phyloP scores from a whole-genome alignment of 164 flowering plant species.

The Nelumbo lutea region DNA sequence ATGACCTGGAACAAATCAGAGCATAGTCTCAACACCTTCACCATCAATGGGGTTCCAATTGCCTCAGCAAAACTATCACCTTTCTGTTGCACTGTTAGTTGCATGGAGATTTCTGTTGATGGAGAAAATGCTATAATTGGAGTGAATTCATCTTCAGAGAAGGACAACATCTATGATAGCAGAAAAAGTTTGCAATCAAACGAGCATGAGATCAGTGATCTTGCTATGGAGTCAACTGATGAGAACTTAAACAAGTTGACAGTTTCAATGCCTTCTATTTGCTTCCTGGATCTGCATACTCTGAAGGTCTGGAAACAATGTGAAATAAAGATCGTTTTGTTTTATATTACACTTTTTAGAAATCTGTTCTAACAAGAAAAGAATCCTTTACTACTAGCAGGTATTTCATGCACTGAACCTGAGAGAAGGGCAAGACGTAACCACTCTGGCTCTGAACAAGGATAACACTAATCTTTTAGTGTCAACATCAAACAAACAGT shows the following conservation, averaged over 20 bases:
- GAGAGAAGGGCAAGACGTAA: conserved; percentile 76
- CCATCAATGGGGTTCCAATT: conserved; percentile 71
- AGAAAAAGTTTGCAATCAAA: conserved; percentile 9
- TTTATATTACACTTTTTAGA: background rate
- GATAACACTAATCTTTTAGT: conserved; percentile 92
- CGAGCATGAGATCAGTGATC: conserved; percentile 13
- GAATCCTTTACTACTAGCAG: conserved; percentile 28
- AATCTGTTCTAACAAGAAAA: background rate
- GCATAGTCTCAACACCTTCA: conserved; percentile 51
- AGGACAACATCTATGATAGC: conserved; percentile 21
- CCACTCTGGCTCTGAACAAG: conserved; percentile 71
- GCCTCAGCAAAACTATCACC: conserved; percentile 46
- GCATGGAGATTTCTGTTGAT: conserved; percentile 85
- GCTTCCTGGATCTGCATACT: conserved; percentile 72
- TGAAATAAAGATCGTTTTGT: background rate
- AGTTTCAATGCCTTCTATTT: conserved; percentile 66
- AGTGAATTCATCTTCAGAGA: conserved; percentile 37
- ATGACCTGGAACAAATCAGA: conserved; percentile 70
- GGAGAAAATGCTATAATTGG: conserved; percentile 75
- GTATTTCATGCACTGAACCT: conserved; percentile 69
- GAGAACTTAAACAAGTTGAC: conserved; percentile 29
- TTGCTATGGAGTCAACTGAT: conserved; percentile 20
- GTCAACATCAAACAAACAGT: conserved; percentile 78
- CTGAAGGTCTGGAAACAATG: conserved; percentile 48
- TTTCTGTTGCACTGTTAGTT: conserved; percentile 49